Conservation (phyloP, 768 basidiomycete genomes). For the Lactifluus pinguis region DNA sequence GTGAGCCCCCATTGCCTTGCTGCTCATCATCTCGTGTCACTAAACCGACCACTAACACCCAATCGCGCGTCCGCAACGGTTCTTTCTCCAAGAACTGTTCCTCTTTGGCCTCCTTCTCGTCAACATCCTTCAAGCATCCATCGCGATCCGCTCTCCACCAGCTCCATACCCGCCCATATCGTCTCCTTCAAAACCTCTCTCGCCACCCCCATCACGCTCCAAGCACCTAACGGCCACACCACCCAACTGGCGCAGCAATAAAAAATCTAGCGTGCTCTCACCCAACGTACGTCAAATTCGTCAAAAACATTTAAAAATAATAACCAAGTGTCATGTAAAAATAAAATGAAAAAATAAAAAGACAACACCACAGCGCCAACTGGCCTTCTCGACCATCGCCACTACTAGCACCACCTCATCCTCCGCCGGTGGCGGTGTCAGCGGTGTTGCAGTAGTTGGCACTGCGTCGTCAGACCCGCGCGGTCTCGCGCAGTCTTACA, state of each 20-base stretch:
- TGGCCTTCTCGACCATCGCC: conserved; percentile 12
- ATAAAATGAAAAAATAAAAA: not conserved
- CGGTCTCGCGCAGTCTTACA: conserved; percentile 17
- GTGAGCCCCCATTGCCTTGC: not conserved
- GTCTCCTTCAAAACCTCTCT: conserved; percentile 9
- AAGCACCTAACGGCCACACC: not conserved
- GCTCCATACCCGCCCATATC: conserved; percentile 7
- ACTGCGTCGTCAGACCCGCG: conserved; percentile 14
- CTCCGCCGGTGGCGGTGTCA: not conserved
- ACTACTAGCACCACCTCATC: not conserved
- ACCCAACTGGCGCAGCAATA: conserved; percentile 5
- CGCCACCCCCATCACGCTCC: not conserved
- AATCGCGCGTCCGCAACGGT: not conserved
- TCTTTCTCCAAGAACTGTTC: not conserved
- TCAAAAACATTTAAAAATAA: too few relatives aligned
- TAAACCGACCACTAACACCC: not conserved
- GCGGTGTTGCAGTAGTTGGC: not conserved
- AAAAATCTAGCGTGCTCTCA: conserved; percentile 3
- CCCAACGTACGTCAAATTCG: conserved; percentile 11
- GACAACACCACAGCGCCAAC: conserved; percentile 20
- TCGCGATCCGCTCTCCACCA: conserved; percentile 14
- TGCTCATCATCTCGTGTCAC: too few relatives aligned
- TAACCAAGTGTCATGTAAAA: not conserved
- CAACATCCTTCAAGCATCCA: conserved; percentile 12
- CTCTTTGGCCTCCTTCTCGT: conserved; percentile 6